Percentiles rank a stretch among this genome's conserved stretches.
Conservation (phyloP, 345 rosid genomes). For the Hibiscus mutabilis region DNA sequence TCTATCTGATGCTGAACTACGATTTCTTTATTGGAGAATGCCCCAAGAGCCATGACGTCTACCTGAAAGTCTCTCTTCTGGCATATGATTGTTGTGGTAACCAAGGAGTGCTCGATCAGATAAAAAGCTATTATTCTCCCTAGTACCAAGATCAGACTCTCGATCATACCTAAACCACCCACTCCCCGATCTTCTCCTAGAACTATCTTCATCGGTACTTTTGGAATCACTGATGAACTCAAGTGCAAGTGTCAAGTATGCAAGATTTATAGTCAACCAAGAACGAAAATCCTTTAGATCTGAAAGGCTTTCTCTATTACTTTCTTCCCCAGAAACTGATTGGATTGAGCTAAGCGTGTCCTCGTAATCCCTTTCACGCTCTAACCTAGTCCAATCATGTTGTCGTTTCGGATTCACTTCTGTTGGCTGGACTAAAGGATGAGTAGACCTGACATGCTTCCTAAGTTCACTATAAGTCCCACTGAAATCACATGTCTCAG, state of each 20-base stretch:
- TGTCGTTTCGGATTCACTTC: constrained; percentile 39
- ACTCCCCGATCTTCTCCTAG: not conserved
- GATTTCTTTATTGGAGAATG: constrained; percentile 3
- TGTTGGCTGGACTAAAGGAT: constrained; percentile 33
- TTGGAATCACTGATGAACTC: constrained; percentile 4
- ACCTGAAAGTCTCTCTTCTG: constrained; percentile 3
- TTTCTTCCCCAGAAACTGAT: not conserved
- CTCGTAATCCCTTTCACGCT: constrained; percentile 30
- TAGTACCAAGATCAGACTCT: not conserved
- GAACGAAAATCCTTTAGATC: not conserved
- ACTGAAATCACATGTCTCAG: constrained; percentile 36
- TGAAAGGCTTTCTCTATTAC: not conserved
- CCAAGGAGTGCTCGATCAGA: not conserved
- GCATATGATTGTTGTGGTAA: not conserved
- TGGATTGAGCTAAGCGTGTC: constrained; percentile 27
- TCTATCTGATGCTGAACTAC: not conserved
- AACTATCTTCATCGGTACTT: not conserved
- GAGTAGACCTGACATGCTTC: constrained; percentile 50
- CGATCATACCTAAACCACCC: constrained; percentile 13
- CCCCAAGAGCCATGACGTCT: not conserved
- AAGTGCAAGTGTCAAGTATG: constrained; percentile 1
- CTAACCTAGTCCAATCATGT: constrained; percentile 39
- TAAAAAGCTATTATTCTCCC: not conserved
- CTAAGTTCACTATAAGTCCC: constrained; percentile 54
- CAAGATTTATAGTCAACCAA: constrained; percentile 6